Percentiles rank a stretch among this genome's conserved stretches.
Evolutionary conservation across 495 filamentous ascomycete species (phyloP).

Genomic region (Pyrenula massariospora): DNA sequence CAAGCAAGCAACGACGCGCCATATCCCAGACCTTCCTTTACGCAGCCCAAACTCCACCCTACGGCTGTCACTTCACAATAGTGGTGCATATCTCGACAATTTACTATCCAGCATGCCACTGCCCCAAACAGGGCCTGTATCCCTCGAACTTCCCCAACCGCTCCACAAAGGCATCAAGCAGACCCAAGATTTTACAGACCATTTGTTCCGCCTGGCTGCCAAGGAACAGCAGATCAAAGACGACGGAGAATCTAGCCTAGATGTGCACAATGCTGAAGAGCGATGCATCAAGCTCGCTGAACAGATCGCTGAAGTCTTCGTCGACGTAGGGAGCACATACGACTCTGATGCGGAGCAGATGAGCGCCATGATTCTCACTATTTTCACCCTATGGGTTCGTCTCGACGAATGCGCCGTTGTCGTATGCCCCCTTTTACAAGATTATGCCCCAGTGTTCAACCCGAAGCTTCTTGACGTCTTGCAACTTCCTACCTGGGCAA

Average conservation of each 20-base stretch:
- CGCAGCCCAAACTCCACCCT: conserved; percentile 16
- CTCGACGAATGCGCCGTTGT: conserved; percentile 36
- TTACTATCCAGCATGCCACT: conserved; percentile 7
- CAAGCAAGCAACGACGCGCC: conserved; percentile 14
- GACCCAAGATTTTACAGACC: conserved; percentile 16
- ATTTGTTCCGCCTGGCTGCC: background rate
- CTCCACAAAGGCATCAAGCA: conserved; percentile 13
- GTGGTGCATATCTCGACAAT: conserved; percentile 23
- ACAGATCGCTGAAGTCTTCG: conserved; percentile 24
- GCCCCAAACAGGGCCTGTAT: background rate
- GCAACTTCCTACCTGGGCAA: conserved; percentile 23
- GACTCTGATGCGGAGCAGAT: conserved; percentile 29
- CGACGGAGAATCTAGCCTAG: too few relatives aligned
- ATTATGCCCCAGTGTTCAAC: conserved; percentile 40
- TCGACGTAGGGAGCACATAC: conserved; percentile 22
- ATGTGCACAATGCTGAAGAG: too few relatives aligned
- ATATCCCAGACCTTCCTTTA: conserved; percentile 25
- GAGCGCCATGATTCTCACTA: conserved; percentile 43
- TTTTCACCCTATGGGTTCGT: conserved; percentile 49
- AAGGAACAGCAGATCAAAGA: background rate
- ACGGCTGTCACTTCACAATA: conserved; percentile 30
- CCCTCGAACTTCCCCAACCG: conserved; percentile 4
- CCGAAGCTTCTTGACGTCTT: conserved; percentile 38
- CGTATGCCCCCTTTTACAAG: conserved; percentile 26
- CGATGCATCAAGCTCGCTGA: conserved; percentile 21